Percentiles rank a stretch among this genome's conserved stretches.
These are phyloP conservation scores for Luffa acutangula DNA, from an alignment of 306 rosid genomes.

Conservation along the genomic window DNA sequence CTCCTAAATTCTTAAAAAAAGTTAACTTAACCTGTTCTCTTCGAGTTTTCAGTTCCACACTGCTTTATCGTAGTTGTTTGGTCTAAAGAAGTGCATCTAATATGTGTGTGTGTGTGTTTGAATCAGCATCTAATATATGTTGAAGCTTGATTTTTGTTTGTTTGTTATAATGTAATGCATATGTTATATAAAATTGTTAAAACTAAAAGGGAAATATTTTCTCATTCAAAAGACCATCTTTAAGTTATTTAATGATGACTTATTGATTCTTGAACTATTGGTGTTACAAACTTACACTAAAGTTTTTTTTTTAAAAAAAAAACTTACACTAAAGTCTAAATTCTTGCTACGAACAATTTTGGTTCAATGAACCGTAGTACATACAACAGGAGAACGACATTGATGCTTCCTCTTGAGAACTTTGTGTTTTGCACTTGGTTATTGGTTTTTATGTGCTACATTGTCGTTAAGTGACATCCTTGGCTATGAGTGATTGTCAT, in stretches of 20 bases:
- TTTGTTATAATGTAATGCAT: neutral
- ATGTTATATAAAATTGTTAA: neutral
- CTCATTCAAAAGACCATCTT: neutral
- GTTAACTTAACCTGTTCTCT: neutral
- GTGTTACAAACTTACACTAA: neutral
- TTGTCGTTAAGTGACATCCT: neutral
- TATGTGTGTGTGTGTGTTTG: neutral
- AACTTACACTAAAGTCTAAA: neutral
- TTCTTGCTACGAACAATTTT: neutral
- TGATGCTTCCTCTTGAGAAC: neutral
- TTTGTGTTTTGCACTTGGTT: neutral
- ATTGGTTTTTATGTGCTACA: neutral
- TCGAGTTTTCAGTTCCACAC: neutral
- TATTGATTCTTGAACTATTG: neutral
- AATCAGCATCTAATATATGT: neutral
- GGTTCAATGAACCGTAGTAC: neutral
- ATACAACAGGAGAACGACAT: neutral
- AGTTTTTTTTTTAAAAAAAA: no score
- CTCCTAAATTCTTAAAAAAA: neutral
- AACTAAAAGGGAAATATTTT: neutral
- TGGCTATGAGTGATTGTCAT: neutral
- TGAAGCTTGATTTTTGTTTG: neutral
- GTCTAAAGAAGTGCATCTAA: neutral
- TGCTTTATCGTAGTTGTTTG: neutral
- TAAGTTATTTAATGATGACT: neutral